These are phyloP conservation scores for Letharia columbiana DNA, from an alignment of 495 filamentous ascomycete species.

Conservation along the genomic window DNA sequence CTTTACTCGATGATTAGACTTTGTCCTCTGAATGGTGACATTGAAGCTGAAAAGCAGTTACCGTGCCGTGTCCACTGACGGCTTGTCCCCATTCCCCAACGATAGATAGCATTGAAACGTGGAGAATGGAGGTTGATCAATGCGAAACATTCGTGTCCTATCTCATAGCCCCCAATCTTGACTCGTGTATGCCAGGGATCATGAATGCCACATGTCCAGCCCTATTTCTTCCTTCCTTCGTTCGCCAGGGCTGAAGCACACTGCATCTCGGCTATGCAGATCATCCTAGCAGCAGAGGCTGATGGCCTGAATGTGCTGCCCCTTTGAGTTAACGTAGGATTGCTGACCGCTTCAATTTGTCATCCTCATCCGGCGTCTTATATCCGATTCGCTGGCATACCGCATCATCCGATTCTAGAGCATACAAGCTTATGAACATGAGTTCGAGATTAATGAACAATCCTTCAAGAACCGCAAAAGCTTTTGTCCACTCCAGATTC, in stretches of 20 bases:
- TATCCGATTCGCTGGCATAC: background rate
- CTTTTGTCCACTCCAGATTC: background rate
- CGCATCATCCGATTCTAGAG: background rate
- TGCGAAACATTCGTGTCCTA: background rate
- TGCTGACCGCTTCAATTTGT: background rate
- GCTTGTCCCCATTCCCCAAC: background rate
- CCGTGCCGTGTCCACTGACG: background rate
- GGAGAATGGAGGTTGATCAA: background rate
- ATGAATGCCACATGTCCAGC: background rate
- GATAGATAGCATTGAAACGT: background rate
- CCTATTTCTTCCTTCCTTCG: background rate
- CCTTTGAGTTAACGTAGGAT: background rate
- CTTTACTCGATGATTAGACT: background rate
- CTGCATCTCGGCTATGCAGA: slow-evolving; percentile 4
- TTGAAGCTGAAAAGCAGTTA: background rate
- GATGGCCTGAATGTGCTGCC: background rate
- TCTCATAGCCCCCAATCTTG: background rate
- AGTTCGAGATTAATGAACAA: background rate
- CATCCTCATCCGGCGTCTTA: background rate
- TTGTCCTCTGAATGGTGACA: background rate
- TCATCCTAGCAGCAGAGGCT: background rate
- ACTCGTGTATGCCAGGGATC: background rate
- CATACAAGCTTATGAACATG: background rate
- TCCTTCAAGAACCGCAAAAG: background rate
- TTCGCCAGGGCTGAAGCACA: slow-evolving; percentile 8